phyloP scores from a whole-genome alignment of 495 filamentous ascomycete genomes.

The Evernia prunastri region DNA sequence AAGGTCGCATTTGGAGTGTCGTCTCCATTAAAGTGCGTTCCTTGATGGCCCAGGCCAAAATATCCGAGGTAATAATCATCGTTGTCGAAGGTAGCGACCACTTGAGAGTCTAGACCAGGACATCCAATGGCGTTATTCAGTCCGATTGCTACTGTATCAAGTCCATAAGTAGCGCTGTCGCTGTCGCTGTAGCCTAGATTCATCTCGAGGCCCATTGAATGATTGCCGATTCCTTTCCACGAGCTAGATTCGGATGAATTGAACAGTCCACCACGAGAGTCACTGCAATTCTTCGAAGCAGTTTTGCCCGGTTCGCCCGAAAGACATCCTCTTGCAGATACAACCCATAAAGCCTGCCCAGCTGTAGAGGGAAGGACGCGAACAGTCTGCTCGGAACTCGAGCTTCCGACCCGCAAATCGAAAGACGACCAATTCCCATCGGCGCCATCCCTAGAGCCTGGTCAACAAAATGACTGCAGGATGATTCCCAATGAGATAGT shows the following conservation, averaged over 20 bases:
- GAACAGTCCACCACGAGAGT: slow-evolving; percentile 43
- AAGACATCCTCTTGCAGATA: slow-evolving; percentile 29
- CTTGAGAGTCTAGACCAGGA: slow-evolving; percentile 39
- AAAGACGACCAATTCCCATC: slow-evolving; percentile 50
- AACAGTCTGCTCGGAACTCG: slow-evolving; percentile 36
- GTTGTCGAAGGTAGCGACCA: slow-evolving; percentile 41
- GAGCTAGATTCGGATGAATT: slow-evolving; percentile 40
- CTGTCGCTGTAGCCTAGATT: slow-evolving; percentile 39
- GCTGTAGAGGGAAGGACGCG: slow-evolving; percentile 44
- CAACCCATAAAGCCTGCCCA: slow-evolving; percentile 38
- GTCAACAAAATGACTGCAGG: no score
- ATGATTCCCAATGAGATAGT: no score
- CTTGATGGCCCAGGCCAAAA: slow-evolving; percentile 46
- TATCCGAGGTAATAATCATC: slow-evolving; percentile 51
- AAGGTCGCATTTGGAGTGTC: slow-evolving; percentile 41
- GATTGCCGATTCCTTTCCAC: slow-evolving; percentile 38
- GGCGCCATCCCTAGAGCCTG: slow-evolving; percentile 39
- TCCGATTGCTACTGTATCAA: slow-evolving; percentile 47
- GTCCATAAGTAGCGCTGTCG: slow-evolving; percentile 42
- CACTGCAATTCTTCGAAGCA: slow-evolving; percentile 35
- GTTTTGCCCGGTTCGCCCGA: slow-evolving; percentile 9
- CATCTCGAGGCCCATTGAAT: slow-evolving; percentile 36
- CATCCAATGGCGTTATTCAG: slow-evolving; percentile 32
- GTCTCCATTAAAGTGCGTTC: slow-evolving; percentile 31
- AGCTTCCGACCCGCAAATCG: slow-evolving; percentile 39